Percentiles rank a stretch among this genome's conserved stretches.
Evolutionary conservation across 805 yeast genomes (phyloP).

Genomic region (Kregervanrija delftensis): DNA sequence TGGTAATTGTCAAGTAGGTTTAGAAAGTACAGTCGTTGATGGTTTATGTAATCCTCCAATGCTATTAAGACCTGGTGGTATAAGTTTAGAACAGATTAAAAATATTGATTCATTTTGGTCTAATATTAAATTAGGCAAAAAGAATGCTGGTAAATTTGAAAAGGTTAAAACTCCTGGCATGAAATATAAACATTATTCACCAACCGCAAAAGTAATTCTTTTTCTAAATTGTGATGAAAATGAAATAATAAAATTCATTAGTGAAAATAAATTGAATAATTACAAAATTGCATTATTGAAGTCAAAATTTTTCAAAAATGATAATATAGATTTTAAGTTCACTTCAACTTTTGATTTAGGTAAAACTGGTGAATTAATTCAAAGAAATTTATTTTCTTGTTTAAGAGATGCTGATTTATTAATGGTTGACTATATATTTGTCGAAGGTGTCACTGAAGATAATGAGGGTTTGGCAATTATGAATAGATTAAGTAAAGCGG

Average conservation of each 20-base stretch:
- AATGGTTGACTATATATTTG: slow-evolving; percentile 65
- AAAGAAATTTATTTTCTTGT: slow-evolving; percentile 64
- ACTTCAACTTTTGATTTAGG: slow-evolving; percentile 31
- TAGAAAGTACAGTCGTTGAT: slow-evolving; percentile 91
- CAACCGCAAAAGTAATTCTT: slow-evolving; percentile 73
- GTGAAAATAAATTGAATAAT: slow-evolving; percentile 6
- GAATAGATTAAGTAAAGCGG: slow-evolving; percentile 86
- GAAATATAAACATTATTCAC: slow-evolving; percentile 96
- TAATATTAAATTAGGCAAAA: slow-evolving; percentile 54
- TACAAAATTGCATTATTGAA: slow-evolving; percentile 48
- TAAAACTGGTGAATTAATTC: slow-evolving; percentile 48
- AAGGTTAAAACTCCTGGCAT: slow-evolving; percentile 91
- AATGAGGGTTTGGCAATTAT: slow-evolving; percentile 90
- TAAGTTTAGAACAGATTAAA: slow-evolving; percentile 69
- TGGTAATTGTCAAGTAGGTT: slow-evolving; percentile 81
- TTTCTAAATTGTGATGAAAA: slow-evolving; percentile 39
- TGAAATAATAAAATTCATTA: slow-evolving; percentile 7
- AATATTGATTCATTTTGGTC: slow-evolving; percentile 57
- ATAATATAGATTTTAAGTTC: slow-evolving; percentile 2
- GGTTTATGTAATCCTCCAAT: slow-evolving; percentile 82
- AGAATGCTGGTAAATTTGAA: slow-evolving; percentile 57
- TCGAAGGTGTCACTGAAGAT: slow-evolving; percentile 72
- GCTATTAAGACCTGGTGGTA: slow-evolving; percentile 91
- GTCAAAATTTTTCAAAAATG: slow-evolving; percentile 29
- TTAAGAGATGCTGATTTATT: slow-evolving; percentile 65